Evolutionary conservation across 352 stramenopile species (phyloP).

Genomic region (Phytophthora citrophthora): DNA sequence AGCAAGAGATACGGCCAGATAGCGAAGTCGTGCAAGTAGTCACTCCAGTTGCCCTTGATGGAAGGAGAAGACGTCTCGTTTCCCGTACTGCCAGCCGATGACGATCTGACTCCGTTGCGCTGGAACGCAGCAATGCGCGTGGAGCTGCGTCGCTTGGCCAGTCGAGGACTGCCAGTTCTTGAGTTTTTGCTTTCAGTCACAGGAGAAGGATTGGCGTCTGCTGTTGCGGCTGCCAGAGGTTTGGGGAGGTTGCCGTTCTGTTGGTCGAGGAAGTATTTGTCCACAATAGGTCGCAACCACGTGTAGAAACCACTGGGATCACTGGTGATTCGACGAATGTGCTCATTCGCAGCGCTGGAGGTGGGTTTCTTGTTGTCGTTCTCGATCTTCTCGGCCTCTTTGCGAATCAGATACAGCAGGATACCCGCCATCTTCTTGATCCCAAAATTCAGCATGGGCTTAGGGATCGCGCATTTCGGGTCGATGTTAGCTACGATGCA

Average conservation of each 20-base stretch:
- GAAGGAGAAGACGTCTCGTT: slow-evolving; percentile 2
- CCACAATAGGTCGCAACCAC: slow-evolving; percentile 71
- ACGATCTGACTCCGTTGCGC: slow-evolving; percentile 14
- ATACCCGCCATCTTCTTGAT: slow-evolving; percentile 87
- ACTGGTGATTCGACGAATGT: slow-evolving; percentile 62
- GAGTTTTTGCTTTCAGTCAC: slow-evolving; percentile 14
- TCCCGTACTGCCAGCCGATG: slow-evolving; percentile 2
- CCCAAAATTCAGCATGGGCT: slow-evolving; percentile 76
- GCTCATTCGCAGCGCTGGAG: slow-evolving; percentile 46
- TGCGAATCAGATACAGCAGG: slow-evolving; percentile 75
- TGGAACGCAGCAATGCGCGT: slow-evolving; percentile 46
- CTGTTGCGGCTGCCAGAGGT: slow-evolving; percentile 28
- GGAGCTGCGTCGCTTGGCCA: slow-evolving; percentile 27
- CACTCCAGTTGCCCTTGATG: slow-evolving; percentile 35
- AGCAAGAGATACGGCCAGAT: slow-evolving; percentile 80
- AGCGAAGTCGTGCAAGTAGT: slow-evolving; percentile 74
- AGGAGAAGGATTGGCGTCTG: slow-evolving; percentile 5
- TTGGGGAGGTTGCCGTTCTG: slow-evolving; percentile 40
- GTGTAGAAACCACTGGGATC: slow-evolving; percentile 82
- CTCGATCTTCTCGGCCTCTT: slow-evolving; percentile 84
- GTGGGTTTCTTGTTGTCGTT: slow-evolving; percentile 46
- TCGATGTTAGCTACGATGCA: slow-evolving; percentile 86
- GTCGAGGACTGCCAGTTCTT: slow-evolving; percentile 28
- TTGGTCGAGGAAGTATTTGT: slow-evolving; percentile 70
- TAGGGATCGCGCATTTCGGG: slow-evolving; percentile 76